phyloP scores from a whole-genome alignment of 2,329 filamentous ascomycete species.

The Tolypocladium paradoxum region DNA sequence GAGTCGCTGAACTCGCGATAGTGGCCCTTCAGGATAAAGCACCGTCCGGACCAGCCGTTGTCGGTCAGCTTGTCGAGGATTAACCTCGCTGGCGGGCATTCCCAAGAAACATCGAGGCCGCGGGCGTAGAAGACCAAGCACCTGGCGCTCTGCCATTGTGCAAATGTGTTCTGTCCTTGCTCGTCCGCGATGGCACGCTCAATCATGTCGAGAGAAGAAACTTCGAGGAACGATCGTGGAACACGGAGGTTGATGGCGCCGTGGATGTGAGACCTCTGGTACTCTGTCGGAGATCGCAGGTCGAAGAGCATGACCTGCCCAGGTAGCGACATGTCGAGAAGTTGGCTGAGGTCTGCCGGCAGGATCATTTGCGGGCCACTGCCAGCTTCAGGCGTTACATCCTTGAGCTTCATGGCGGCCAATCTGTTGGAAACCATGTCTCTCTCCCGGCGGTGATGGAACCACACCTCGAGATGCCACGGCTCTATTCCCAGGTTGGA shows the following conservation, averaged over 20 bases:
- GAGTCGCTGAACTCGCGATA: conserved; percentile 44
- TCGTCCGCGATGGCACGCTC: conserved; percentile 39
- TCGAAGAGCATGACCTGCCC: conserved; percentile 38
- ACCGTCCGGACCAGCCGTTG: conserved; percentile 38
- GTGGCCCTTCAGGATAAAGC: conserved; percentile 44
- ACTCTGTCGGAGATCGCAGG: conserved; percentile 34
- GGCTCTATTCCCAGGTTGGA: conserved; percentile 43
- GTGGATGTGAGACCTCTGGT: conserved; percentile 39
- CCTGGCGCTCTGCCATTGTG: conserved; percentile 32
- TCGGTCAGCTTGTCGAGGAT: conserved; percentile 33
- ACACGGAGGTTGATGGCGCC: conserved; percentile 40
- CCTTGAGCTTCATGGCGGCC: conserved; percentile 31
- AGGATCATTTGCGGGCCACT: conserved; percentile 36
- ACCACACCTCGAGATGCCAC: conserved; percentile 43
- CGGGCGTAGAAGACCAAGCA: conserved; percentile 44
- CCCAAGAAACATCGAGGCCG: conserved; percentile 36
- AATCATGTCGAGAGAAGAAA: conserved; percentile 38
- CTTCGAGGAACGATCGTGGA: conserved; percentile 36
- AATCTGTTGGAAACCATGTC: conserved; percentile 34
- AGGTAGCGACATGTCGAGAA: conserved; percentile 38
- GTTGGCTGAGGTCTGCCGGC: conserved; percentile 36
- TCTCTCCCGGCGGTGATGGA: conserved; percentile 40
- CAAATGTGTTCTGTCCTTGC: conserved; percentile 33
- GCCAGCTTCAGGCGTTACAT: conserved; percentile 17
- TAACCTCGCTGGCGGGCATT: conserved; percentile 37